Conservation (phyloP, 2,329 filamentous ascomycete species). For the Ophiostoma sp. region DNA sequence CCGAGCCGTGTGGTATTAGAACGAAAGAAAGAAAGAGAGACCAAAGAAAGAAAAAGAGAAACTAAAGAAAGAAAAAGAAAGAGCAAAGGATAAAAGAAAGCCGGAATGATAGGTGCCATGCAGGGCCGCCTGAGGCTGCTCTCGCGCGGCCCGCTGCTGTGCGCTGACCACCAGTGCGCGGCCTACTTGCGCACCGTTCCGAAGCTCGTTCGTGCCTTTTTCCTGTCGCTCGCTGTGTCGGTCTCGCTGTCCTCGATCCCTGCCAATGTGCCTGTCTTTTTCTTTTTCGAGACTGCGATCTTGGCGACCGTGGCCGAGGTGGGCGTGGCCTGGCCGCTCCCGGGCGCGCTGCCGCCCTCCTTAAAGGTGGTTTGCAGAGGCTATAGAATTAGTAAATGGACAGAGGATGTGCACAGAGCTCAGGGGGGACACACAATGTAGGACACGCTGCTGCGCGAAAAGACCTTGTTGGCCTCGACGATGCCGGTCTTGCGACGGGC, state of each 20-base stretch:
- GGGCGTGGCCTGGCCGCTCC: slow-evolving; percentile 47
- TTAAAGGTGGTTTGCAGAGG: slow-evolving; percentile 50
- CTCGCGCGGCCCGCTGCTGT: too few relatives aligned
- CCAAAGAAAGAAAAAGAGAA: background rate
- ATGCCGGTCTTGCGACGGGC: slow-evolving; percentile 60
- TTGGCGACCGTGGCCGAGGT: slow-evolving; percentile 30
- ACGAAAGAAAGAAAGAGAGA: background rate
- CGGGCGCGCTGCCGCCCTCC: slow-evolving; percentile 30
- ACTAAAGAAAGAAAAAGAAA: background rate
- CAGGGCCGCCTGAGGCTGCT: background rate
- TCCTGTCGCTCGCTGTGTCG: slow-evolving; percentile 46
- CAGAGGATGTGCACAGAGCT: background rate
- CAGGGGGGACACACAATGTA: slow-evolving; percentile 41
- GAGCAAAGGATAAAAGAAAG: background rate
- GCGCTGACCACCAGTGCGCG: background rate
- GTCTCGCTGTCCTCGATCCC: slow-evolving; percentile 51
- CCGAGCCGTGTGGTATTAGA: slow-evolving; percentile 12
- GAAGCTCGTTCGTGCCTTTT: slow-evolving; percentile 55
- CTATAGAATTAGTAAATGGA: background rate
- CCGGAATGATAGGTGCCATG: background rate
- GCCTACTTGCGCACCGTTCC: slow-evolving; percentile 46
- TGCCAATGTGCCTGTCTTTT: slow-evolving; percentile 21
- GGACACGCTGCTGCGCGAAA: slow-evolving; percentile 60
- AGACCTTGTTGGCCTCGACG: slow-evolving; percentile 67
- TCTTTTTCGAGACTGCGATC: slow-evolving; percentile 10